Conservation (phyloP, 805 yeast genomes). For the Citeromyces matritensis region DNA sequence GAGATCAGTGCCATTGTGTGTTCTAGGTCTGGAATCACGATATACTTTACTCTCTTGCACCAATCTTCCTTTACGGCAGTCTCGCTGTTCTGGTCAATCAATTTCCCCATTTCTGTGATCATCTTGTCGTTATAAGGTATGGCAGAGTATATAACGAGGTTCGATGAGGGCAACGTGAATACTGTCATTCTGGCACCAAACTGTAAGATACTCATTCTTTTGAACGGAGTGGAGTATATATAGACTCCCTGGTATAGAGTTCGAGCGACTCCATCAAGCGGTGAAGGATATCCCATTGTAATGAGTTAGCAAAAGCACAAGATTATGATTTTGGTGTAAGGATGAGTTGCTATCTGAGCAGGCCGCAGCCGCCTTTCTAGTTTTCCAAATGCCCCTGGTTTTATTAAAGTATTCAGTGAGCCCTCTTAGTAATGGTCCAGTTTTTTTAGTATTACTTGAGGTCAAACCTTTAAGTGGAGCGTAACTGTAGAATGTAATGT, state of each 20-base stretch:
- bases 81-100: conserved; percentile 9
- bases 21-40: conserved; percentile 47
- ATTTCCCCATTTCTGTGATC: conserved; percentile 18
- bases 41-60: conserved; percentile 23
- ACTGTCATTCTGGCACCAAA: conserved; percentile 25
- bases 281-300: conserved; percentile 21
- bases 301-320: no score
- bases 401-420: no score
- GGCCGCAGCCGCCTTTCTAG: no score
- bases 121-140: conserved; percentile 37
- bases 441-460: no score
- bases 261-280: conserved; percentile 23
- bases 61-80: conserved; percentile 17
- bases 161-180: conserved; percentile 10
- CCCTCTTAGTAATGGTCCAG: no score
- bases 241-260: conserved; percentile 13
- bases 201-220: conserved; percentile 11
- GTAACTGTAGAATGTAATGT: no score
- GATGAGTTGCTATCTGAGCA: no score
- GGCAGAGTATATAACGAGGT: conserved; percentile 37
- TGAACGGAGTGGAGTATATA: conserved; percentile 20
- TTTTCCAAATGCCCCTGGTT: no score
- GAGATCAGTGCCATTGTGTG: conserved; percentile 50
- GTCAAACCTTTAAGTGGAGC: no score
- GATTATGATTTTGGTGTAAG: no score